Conservation (phyloP, 306 rosid genomes). For the Mimosa pudica region DNA sequence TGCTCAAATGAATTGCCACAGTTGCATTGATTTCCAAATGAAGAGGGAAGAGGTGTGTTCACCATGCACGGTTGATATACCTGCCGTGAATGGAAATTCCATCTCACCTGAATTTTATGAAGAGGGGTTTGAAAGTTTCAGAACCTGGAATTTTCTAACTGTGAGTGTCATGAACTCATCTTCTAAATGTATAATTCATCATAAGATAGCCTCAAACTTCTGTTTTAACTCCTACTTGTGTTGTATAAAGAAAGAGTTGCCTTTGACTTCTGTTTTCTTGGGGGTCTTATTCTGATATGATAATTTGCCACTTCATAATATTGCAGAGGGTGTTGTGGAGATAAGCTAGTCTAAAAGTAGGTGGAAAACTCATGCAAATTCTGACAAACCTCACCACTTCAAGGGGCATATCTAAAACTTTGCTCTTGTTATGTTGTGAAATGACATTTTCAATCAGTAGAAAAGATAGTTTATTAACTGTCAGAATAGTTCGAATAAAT, state of each 20-base stretch:
- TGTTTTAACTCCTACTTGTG: not conserved
- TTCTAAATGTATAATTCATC: conserved; percentile 24
- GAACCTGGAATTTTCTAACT: conserved; percentile 51
- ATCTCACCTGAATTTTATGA: conserved; percentile 56
- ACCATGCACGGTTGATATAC: conserved; percentile 62
- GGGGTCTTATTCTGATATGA: conserved; percentile 16
- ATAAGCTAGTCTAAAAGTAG: conserved; percentile 66
- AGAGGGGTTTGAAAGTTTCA: conserved; percentile 61
- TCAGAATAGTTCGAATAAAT: conserved; percentile 26
- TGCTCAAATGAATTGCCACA: conserved; percentile 56
- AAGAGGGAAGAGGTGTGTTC: conserved; percentile 53
- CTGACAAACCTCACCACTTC: conserved; percentile 53
- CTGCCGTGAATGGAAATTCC: conserved; percentile 55
- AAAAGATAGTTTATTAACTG: conserved; percentile 1
- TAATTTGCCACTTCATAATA: conserved; percentile 41
- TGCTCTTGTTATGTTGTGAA: conserved; percentile 8
- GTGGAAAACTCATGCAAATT: conserved; percentile 61
- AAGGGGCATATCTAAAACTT: conserved; percentile 51
- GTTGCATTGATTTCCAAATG: conserved; percentile 63
- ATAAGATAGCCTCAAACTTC: conserved; percentile 13
- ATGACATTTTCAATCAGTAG: not conserved
- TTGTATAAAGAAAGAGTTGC: not conserved
- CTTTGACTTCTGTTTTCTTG: not conserved
- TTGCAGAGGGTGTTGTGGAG: conserved; percentile 71
- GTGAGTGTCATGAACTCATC: conserved; percentile 56